These are phyloP conservation scores for Microthlaspi erraticum DNA, from an alignment of 345 rosid species.

Conservation along the genomic window DNA sequence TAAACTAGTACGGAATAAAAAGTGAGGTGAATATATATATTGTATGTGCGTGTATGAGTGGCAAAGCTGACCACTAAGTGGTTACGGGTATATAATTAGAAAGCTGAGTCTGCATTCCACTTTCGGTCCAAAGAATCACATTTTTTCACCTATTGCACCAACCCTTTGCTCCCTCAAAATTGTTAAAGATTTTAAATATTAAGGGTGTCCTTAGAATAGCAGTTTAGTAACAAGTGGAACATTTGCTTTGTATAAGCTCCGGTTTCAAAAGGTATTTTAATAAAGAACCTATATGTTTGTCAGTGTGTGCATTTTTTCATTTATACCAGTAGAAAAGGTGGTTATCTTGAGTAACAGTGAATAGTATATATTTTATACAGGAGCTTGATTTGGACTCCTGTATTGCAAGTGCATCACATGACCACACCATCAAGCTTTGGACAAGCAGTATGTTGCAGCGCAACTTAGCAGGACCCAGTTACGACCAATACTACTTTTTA, in stretches of 20 bases:
- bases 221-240: constrained; percentile 31
- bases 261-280: neutral
- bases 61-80: constrained; percentile 36
- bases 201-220: constrained; percentile 13
- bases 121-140: constrained; percentile 36
- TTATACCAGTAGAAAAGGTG: constrained; percentile 3
- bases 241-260: constrained; percentile 6
- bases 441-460: no score
- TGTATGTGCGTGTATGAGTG: constrained; percentile 16
- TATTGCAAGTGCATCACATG: no score
- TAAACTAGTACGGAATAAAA: neutral
- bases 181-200: constrained; percentile 13
- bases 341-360: no score
- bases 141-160: constrained; percentile 39
- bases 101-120: constrained; percentile 47
- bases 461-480: no score
- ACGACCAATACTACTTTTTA: no score
- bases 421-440: no score
- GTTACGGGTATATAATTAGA: constrained; percentile 34
- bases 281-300: neutral
- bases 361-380: no score
- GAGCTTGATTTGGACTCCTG: no score
- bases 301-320: neutral
- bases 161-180: constrained; percentile 39
- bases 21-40: neutral